Base-by-base conservation (phyloP, 768 basidiomycete genomes). In the Auriscalpium microsporum region DNA sequence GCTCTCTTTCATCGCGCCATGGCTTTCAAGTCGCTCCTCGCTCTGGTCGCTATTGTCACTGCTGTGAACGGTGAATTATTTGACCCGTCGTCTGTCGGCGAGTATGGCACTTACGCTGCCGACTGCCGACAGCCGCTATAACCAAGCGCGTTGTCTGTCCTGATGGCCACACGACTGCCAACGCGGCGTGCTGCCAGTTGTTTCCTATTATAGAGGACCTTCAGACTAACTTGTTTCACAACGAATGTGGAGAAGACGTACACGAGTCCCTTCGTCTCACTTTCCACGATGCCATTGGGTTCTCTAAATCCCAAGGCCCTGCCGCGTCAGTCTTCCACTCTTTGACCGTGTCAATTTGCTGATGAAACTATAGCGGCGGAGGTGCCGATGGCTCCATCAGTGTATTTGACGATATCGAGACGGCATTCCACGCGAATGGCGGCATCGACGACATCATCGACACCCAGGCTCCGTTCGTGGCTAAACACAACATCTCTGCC, bases 311-410 rank as follows among this genome's bases (percentile, higher is more conserved):
- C 19, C 34, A 37, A 46, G 60, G 59, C 6, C 34, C 57, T n/a
- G 55, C 57, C 33, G 62, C 56, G 59, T 60, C 13, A 8, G 56
- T 10, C 13, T 16, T 45, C 19, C 47, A 59, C 42, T 46, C 50
- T 36, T 16, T 35, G 35, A 35, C 55, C 55, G 23, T 45, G 52
- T 47, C 21, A 23, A 3, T 50, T 7, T 8, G 19, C 36, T 14
- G 19, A 47, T 57, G 6, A 50, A 53, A 1, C 23, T 34, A 42
- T 53, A 63, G 59, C 28, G 68, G 69, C 40, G 64, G 63, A n/a
- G 69, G 69, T 2, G 67, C 66, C 46, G 79, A 81, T 56, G 80
- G 78, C 33, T 79, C 78, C 4, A 73, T 80, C 57, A 70, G 78
- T 55, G 65, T 69, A 1, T 80, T 81, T 65, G 61, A 64, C 21